Evolutionary conservation across 2,329 filamentous ascomycete genomes (phyloP).

Genomic region (Claviceps paspali): DNA sequence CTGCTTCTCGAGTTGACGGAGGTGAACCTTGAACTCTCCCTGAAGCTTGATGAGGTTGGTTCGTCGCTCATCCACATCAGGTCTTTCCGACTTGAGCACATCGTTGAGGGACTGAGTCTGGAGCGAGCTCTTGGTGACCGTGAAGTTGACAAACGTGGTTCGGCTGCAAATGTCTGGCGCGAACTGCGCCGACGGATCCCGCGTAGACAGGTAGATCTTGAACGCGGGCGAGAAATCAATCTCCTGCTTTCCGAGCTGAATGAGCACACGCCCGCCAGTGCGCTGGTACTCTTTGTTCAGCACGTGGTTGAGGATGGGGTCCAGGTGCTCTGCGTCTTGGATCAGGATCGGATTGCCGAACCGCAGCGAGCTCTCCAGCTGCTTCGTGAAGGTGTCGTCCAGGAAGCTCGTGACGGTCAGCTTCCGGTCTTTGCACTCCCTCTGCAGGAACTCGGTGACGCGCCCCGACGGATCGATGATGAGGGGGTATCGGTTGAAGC

Average conservation of each 20-base stretch:
- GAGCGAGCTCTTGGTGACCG: slow-evolving; percentile 94
- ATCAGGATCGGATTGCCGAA: slow-evolving; percentile 98
- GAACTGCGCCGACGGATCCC: slow-evolving; percentile 91
- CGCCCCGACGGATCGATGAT: slow-evolving; percentile 96
- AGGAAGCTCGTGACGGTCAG: slow-evolving; percentile 96
- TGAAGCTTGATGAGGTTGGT: slow-evolving; percentile 98
- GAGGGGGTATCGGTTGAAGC: slow-evolving; percentile 95
- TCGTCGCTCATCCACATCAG: slow-evolving; percentile 89
- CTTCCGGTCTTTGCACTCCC: slow-evolving; percentile 83
- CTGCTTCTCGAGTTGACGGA: slow-evolving; percentile 87
- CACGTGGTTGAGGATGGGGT: slow-evolving; percentile 94
- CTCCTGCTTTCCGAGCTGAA: slow-evolving; percentile 95
- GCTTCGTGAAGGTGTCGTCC: slow-evolving; percentile 95
- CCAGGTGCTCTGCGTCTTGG: slow-evolving; percentile 92
- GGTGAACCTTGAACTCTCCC: slow-evolving; percentile 97
- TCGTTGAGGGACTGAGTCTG: slow-evolving; percentile 97
- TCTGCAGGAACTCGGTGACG: slow-evolving; percentile 87
- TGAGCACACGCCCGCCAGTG: slow-evolving; percentile 92
- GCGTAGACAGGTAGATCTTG: slow-evolving; percentile 85
- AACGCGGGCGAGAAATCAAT: slow-evolving; percentile 98
- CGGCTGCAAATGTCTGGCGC: slow-evolving; percentile 94
- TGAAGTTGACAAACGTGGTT: slow-evolving; percentile 98
- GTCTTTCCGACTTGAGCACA: slow-evolving; percentile 90
- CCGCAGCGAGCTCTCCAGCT: slow-evolving; percentile 87
- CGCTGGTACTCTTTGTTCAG: slow-evolving; percentile 99